phyloP scores from a whole-genome alignment of 345 rosid species.

The Arabidopsis arenosa region DNA sequence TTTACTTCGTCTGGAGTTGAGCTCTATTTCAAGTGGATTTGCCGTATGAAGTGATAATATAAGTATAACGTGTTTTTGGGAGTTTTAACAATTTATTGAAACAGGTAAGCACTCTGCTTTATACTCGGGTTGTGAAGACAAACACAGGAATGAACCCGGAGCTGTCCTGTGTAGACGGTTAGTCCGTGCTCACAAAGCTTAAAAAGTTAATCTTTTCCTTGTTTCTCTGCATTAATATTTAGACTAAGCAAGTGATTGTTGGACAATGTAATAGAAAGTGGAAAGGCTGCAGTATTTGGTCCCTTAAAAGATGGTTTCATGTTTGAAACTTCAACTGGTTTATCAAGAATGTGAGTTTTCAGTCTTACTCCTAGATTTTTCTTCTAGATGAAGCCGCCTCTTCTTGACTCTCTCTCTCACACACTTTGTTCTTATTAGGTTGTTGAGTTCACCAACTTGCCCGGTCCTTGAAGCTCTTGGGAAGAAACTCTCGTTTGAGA shows the following conservation, averaged over 20 bases:
- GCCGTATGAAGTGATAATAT: background rate
- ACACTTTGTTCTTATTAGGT: conserved; percentile 12
- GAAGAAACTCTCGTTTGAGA: conserved; percentile 18
- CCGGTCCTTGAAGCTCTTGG: conserved; percentile 20
- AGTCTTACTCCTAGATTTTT: background rate
- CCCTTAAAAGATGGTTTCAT: conserved; percentile 23
- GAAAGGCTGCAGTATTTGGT: conserved; percentile 15
- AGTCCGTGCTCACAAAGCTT: background rate
- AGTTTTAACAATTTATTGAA: background rate
- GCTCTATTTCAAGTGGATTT: background rate
- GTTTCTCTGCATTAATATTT: background rate
- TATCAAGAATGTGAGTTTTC: conserved; percentile 20
- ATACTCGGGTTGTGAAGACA: conserved; percentile 15
- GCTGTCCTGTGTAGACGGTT: conserved; percentile 10
- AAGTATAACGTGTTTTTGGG: background rate
- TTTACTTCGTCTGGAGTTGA: background rate
- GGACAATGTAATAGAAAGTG: conserved; percentile 18
- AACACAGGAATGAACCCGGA: conserved; percentile 30
- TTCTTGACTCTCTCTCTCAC: background rate
- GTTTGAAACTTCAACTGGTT: conserved; percentile 23
- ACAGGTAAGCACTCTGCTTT: conserved; percentile 20
- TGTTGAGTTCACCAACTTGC: conserved; percentile 29
- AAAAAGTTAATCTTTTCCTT: background rate
- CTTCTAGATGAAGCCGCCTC: background rate
- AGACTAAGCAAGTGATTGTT: background rate